Evolutionary conservation across 352 stramenopile genomes (phyloP).

Genomic region (Globisporangium heterothallicum): DNA sequence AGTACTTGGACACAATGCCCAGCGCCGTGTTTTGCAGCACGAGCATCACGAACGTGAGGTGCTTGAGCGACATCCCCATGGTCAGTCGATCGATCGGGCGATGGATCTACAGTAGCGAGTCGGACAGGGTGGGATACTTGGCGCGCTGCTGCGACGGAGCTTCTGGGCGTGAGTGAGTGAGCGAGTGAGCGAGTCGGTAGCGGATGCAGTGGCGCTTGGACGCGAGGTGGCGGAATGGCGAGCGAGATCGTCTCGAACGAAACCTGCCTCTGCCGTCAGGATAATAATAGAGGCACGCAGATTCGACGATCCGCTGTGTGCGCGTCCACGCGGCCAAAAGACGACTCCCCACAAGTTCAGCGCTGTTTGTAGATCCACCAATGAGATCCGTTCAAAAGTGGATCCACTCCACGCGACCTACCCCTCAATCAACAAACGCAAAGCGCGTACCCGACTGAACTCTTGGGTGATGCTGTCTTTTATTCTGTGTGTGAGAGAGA

Average conservation of each 20-base stretch:
- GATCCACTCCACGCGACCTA: background rate
- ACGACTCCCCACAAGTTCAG: background rate
- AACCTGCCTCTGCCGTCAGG: too few species aligned
- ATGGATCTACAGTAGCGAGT: too few species aligned
- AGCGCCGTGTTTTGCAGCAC: constrained; percentile 85
- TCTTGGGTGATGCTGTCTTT: too few species aligned
- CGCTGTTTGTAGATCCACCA: background rate
- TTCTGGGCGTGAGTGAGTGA: background rate
- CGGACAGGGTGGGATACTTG: background rate
- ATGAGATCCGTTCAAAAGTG: background rate
- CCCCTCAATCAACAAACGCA: too few species aligned
- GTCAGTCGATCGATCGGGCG: too few species aligned
- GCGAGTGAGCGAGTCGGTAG: background rate
- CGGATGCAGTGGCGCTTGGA: background rate
- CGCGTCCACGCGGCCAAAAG: background rate
- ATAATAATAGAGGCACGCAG: too few species aligned
- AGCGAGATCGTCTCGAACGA: background rate
- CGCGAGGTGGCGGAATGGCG: background rate
- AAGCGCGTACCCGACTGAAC: too few species aligned
- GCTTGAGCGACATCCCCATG: constrained; percentile 52
- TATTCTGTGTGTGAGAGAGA: too few species aligned
- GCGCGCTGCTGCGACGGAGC: background rate
- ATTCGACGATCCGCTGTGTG: too few species aligned
- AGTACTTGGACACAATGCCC: constrained; percentile 87
- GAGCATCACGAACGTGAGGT: constrained; percentile 81